Evolutionary conservation across 805 yeast genomes (phyloP).

Genomic region (Barnettozyma salicaria): DNA sequence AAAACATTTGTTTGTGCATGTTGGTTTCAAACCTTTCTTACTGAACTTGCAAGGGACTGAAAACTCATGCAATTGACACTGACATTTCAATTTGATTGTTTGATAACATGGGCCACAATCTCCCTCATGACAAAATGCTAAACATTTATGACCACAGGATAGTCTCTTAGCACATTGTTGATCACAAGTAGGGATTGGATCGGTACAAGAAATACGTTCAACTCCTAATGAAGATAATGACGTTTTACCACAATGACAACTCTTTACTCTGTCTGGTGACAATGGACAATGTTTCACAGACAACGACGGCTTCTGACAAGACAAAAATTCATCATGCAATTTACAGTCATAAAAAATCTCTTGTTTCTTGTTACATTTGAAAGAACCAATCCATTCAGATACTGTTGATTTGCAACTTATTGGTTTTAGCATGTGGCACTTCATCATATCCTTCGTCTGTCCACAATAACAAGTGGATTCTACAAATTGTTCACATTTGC

Average conservation of each 20-base stretch:
- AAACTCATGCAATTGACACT: slow-evolving; percentile 54
- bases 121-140: slow-evolving; percentile 70
- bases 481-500: slow-evolving; percentile 51
- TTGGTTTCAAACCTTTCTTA: slow-evolving; percentile 47
- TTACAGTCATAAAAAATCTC: slow-evolving; percentile 56
- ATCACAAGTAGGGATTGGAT: slow-evolving; percentile 74
- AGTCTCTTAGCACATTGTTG: slow-evolving; percentile 54
- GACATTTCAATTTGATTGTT: slow-evolving; percentile 47
- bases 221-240: slow-evolving; percentile 33
- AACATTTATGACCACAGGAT: slow-evolving; percentile 74
- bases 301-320: slow-evolving; percentile 29
- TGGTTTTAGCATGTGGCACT: slow-evolving; percentile 41
- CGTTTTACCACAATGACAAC: slow-evolving; percentile 79
- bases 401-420: slow-evolving; percentile 26
- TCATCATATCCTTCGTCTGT: slow-evolving; percentile 34
- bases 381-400: slow-evolving; percentile 38
- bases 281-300: slow-evolving; percentile 47
- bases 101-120: slow-evolving; percentile 64
- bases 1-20: slow-evolving; percentile 65
- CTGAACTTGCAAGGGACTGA: slow-evolving; percentile 58
- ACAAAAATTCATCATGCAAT: slow-evolving; percentile 50
- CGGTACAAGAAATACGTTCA: slow-evolving; percentile 56
- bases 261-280: slow-evolving; percentile 51
- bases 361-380: slow-evolving; percentile 41
- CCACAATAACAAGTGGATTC: slow-evolving; percentile 74